Evolutionary conservation across 164 flowering plant genomes (phyloP).

Genomic region (Protea cynaroides): DNA sequence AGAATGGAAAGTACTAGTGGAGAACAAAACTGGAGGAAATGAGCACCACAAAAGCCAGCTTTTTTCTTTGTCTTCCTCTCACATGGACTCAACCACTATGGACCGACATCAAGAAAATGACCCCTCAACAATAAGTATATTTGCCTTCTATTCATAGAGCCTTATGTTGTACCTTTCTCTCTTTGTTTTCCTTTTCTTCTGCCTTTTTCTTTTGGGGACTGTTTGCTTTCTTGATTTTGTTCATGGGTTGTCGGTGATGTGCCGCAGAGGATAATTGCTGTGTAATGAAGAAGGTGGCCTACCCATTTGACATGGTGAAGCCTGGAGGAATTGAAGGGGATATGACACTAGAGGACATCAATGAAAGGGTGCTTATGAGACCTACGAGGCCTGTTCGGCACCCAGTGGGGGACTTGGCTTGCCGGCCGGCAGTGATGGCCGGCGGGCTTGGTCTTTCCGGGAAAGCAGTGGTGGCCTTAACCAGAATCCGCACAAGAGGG

Average conservation of each 20-base stretch:
- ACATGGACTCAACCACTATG: slow-evolving; percentile 4
- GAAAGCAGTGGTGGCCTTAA: slow-evolving; percentile 35
- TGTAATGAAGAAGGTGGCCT: slow-evolving; percentile 16
- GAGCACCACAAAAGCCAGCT: background rate
- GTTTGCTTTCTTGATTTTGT: too few relatives aligned
- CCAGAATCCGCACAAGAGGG: slow-evolving; percentile 34
- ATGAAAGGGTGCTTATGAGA: slow-evolving; percentile 26
- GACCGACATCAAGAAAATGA: slow-evolving; percentile 1
- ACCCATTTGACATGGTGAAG: slow-evolving; percentile 38
- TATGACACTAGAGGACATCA: slow-evolving; percentile 33
- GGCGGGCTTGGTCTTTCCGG: slow-evolving; percentile 27
- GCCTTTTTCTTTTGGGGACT: too few relatives aligned
- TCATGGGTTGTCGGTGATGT: too few relatives aligned
- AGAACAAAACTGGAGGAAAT: background rate
- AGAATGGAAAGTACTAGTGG: background rate
- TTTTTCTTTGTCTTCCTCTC: slow-evolving; percentile 8
- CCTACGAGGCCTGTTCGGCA: slow-evolving; percentile 31
- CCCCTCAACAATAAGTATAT: slow-evolving; percentile 2
- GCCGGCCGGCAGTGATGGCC: slow-evolving; percentile 13
- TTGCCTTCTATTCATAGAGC: background rate
- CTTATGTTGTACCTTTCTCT: too few relatives aligned
- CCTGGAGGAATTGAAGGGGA: slow-evolving; percentile 33
- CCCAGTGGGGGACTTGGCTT: slow-evolving; percentile 33
- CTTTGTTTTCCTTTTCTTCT: too few relatives aligned
- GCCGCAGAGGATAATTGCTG: too few relatives aligned